Evolutionary conservation across 768 basidiomycete species (phyloP), one percentile per base, ranked within the genome.

Genomic region (Butyriboletus loyo): DNA sequence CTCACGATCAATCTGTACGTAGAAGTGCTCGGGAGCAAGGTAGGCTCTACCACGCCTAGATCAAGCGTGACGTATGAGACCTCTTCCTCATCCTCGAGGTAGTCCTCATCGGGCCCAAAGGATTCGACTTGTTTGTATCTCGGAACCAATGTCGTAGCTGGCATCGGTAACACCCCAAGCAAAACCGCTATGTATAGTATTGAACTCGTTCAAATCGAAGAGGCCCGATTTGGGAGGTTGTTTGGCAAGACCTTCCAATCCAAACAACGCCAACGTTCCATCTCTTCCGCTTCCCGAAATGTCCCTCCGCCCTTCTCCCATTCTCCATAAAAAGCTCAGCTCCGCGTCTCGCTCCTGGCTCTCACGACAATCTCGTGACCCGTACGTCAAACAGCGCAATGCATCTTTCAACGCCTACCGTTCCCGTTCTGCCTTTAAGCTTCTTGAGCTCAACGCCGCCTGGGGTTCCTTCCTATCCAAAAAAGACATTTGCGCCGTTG

Each of bases 351-450:
- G 66, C 15, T 66, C 73, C 45, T 92, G 90, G 90, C 76, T 92
- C 13, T 68, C 80, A 1, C 76, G 90, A 27, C 90, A 92, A 64
- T 76, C 67, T 43, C 72, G 77, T 13, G 90, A 92, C 62, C 87
- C 86, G 0, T 89, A 83, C 62, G 82, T 92, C 28, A 83, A 82
- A 59, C 69, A 72, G 46, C 83, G 86, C 35, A 68, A 73, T 45
- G 63, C 74, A 0, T 64, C 73, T 24, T 70, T 77, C 8, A 64
- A 66, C 0, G 62, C 75, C 11, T 96, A 84, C 68, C 86, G 93
- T 24, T 86, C 95, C 0, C 84, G 96, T 42, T 88, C 92, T 13
- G 92, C 94, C 4, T 96, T 90, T 77, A 98, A 98, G 72, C 83
- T 98, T 15, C 68, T 93, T 53, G 89, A 94, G 60, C 79, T 98